Evolutionary conservation across 306 rosid species (phyloP), one percentile per base, ranked within the genome.

Genomic region (Trifolium repens): DNA sequence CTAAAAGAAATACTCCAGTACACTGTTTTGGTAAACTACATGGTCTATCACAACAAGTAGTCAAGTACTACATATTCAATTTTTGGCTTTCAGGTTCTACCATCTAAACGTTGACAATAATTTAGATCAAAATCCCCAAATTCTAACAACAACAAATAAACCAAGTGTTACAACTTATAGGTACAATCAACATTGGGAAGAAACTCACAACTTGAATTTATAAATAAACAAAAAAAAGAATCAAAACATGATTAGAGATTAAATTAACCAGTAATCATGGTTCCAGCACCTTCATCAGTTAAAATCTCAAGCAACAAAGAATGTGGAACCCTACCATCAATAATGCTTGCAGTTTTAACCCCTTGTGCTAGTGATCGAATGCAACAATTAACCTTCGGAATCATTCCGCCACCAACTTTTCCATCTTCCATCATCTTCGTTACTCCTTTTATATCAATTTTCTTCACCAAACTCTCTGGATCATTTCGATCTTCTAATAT

Each of bases 261-360:
- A 26, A 35, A 2, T 74, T 67, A 94, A 17, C 96, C 96, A 26
- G 90, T 82, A 17, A 90, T 94, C 98, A 91, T 94, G 5, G 97
- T 94, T 53, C 96, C 97, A n/a, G 96, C 93, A 16, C 98, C 97
- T 81, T 87, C 86, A 77, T 94, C 96, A 6, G 97, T 94, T 87
- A 94, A 78, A 82, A 94, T 80, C 88, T 91, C 98, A 2, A 91
- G 88, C 34, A 94, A 75, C 79, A 94, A 79, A 8, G 98, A 94
- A 55, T 94, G 97, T 0, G 96, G 90, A 44, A 86, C 78, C 43
- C 97, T 76, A 7, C 97, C 98, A 65, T 94, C 97, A 1, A 94
- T 88, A 64, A 94, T 91, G 35, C 98, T 94, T 0, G 98, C 90
- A 0, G 98, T 94, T 69, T 66, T 89, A 11, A 90, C 96, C 0